Evolutionary conservation across 768 basidiomycete species (phyloP).

Genomic region (Pleurotus sapidus): DNA sequence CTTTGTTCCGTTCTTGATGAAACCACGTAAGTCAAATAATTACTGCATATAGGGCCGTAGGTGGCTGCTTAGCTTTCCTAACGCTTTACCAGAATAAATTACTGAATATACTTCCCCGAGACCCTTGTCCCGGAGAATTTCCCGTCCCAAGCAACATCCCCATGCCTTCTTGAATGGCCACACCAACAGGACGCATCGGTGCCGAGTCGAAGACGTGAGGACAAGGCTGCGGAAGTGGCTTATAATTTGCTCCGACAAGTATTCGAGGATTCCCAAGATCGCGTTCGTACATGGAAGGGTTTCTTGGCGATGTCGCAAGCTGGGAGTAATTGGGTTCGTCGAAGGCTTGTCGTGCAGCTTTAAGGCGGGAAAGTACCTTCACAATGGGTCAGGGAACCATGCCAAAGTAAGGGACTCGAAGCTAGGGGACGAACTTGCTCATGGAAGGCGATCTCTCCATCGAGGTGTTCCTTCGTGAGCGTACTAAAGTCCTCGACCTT

Average conservation of each 20-base stretch:
- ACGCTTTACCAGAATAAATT: slow-evolving; percentile 36
- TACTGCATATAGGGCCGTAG: no score
- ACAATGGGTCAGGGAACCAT: not conserved
- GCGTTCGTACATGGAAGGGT: slow-evolving; percentile 74
- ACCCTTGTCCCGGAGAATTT: slow-evolving; percentile 17
- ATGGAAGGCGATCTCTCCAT: slow-evolving; percentile 74
- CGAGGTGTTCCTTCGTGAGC: slow-evolving; percentile 65
- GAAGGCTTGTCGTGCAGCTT: slow-evolving; percentile 52
- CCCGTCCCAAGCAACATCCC: slow-evolving; percentile 50
- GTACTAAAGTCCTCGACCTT: slow-evolving; percentile 66
- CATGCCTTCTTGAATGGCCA: slow-evolving; percentile 72
- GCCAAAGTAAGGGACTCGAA: not conserved
- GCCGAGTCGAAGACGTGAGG: slow-evolving; percentile 78
- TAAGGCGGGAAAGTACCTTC: slow-evolving; percentile 59
- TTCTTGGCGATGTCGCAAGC: slow-evolving; percentile 47
- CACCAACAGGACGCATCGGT: slow-evolving; percentile 72
- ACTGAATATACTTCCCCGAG: slow-evolving; percentile 53
- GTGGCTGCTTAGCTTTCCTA: no score
- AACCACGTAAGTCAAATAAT: no score
- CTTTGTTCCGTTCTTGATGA: no score
- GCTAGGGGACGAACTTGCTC: slow-evolving; percentile 48
- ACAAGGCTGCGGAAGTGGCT: slow-evolving; percentile 67
- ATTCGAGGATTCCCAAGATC: slow-evolving; percentile 59
- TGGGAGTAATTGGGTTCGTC: slow-evolving; percentile 45
- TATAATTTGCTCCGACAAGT: slow-evolving; percentile 20